Evolutionary conservation across 148 eudicot genomes (phyloP), one percentile per base, ranked within the genome.

Genomic region (Rhododendron kiyosumense): DNA sequence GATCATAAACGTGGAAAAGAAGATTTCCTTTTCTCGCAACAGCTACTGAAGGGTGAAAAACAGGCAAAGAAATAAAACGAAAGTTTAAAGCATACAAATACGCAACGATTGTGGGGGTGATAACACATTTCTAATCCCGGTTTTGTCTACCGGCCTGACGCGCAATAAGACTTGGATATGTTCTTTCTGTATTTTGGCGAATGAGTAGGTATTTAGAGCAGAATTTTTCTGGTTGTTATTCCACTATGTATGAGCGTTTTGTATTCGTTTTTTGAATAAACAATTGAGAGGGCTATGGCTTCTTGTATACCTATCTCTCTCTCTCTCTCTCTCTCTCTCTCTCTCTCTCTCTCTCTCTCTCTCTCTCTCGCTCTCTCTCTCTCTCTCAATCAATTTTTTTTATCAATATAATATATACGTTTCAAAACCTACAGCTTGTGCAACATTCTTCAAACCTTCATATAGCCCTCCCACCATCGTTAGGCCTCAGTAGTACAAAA

Each of bases 91-190:
- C 34, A 63, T 63, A 80, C 18, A 2, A 1, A 28, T 69, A 69
- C 30, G 8, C 28, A 30, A 49, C 36, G 79, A 51, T 85, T n/a
- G 7, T 3, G 38, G 48, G 24, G 84, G 78, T 69, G 79, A 13
- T 32, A 57, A 86, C 77, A 86, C 77, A 46, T 86, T 52, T 81
- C 84, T 81, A 86, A 49, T 81, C 36, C 43, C 80, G 24, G 46
- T 85, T 85, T 79, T 51, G 71, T 81, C 83, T 57, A 0, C 8
- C 8, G 46, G 46, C 7, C 51, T 41, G 69, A 65, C 36, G 14
- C 24, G 71, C 46, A 36, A 57, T 32, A 57, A 57, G 83, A 26
- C 32, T 6, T 17, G 63, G 13, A 51, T 80, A 15, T 57, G 69
- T 34, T 81, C 69, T 1, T 34, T 81, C 36, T 57, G 15, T 57